These are phyloP conservation scores for Fragilaria crotonensis DNA, from an alignment of 108 stramenopile species.

Conservation along the genomic window DNA sequence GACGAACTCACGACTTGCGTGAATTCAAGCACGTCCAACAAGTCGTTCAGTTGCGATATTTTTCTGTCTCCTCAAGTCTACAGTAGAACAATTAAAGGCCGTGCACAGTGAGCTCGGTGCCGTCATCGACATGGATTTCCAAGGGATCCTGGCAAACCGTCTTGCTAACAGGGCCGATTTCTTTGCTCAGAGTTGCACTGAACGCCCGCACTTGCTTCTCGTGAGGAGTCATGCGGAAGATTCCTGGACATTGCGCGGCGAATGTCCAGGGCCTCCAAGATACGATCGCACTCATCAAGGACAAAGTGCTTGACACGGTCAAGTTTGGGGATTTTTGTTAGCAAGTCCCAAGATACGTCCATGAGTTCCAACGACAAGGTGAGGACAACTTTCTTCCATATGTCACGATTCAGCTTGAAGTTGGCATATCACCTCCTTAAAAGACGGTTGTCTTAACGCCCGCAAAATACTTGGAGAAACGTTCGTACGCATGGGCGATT, in stretches of 20 bases:
- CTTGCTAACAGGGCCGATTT: conserved; percentile 96
- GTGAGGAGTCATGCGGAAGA: conserved; percentile 98
- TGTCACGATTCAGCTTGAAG: conserved; percentile 78
- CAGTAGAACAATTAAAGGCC: conserved; percentile 98
- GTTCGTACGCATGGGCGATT: conserved; percentile 98
- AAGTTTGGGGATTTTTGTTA: conserved; percentile 87
- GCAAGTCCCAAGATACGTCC: conserved; percentile 93
- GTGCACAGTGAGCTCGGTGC: conserved; percentile 98
- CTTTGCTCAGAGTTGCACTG: conserved; percentile 95
- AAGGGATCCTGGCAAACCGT: conserved; percentile 99
- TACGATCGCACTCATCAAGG: conserved; percentile 98
- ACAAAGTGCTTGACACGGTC: conserved; percentile 98
- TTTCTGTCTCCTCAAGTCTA: conserved; percentile 94
- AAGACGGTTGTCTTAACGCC: conserved; percentile 96
- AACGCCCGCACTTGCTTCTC: conserved; percentile 99
- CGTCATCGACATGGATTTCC: conserved; percentile 99
- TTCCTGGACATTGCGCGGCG: conserved; percentile 95
- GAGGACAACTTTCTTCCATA: conserved; percentile 92
- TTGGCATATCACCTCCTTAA: conserved; percentile 96
- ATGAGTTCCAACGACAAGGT: conserved; percentile 98
- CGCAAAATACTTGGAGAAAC: conserved; percentile 98
- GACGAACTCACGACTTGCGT: conserved; percentile 99
- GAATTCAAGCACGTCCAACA: conserved; percentile 98
- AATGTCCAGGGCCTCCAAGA: conserved; percentile 97
- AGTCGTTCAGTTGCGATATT: conserved; percentile 97